Base-by-base conservation (phyloP, 192 early-diverging fungal genomes). In the Gamsiella multidivaricata region DNA sequence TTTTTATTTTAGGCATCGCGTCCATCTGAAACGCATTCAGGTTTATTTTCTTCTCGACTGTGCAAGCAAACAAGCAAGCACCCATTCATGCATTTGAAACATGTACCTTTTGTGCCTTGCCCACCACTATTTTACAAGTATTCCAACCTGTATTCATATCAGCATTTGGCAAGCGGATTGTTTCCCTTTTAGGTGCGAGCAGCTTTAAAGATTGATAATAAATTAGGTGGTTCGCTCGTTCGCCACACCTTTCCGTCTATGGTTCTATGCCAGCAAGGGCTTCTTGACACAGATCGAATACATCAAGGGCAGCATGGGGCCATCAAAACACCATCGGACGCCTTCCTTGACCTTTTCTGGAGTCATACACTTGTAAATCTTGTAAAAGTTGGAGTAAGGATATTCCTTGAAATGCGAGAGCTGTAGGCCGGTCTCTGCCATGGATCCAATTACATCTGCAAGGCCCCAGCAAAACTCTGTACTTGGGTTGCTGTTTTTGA, bases 301-400 rank as follows among this genome's bases (percentile, higher is more conserved):
- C 74, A 78, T 78, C 51, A 78, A 37, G 2, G 74, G 74, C n/a
- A 78, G 47, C 60, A 68, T 69, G 26, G 54, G 65, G 11, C 74
- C 74, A 23, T 15, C 37, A 7, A 42, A 49, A 18, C 46, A 54
- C 51, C 54, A 78, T 8, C 74, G 74, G 43, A 32, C 42, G 10
- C 74, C 74, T 5, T 69, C 74, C 47, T 63, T 41, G 1, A 63
- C 54, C 43, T 63, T 46, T 23, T 78, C 74, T 20, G 52, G 22
- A 22, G 46, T 63, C 65, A 69, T 69, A 15, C 57, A 20, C 17
- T 68, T 63, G 47, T 61, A 78, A 17, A 58, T 42, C n/a, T 64
- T 69, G 54, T 49, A 69, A 46, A 69, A 78, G 49, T 78, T 78
- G 59, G 74, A 78, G 54, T 78, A 78, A 25, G 65, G 60, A 28